Base-by-base conservation (phyloP, 2,329 filamentous ascomycete genomes). In the Geosmithia morbida region DNA sequence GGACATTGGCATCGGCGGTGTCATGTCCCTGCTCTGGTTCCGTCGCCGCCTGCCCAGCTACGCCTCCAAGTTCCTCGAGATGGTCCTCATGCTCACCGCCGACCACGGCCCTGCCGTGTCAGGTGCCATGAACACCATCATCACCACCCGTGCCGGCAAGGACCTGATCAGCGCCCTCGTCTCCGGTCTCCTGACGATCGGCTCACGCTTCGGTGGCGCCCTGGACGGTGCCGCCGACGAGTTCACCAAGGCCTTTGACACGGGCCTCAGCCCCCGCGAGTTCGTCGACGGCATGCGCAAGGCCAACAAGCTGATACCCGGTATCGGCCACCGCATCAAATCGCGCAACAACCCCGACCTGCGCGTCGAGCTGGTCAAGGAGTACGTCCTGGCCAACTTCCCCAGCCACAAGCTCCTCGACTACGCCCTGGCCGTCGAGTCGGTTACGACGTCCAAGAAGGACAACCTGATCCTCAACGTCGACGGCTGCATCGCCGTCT, bases 51-150 rank as follows among this genome's bases (percentile, higher is more conserved):
- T 98, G 53, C 92, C 92, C 53, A 75, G 84, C 63, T 97, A 96
- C 66, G 92, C 92, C 62, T 94, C 87, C 78, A 94, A 94, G 74
- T 98, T 98, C 79, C 74, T 98, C 58, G 92, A 98, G 78, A 98
- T 98, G 92, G 92, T 98, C 56, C 90, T 98, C 67, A 98, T 98
- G 92, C 81, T 98, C 63, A 98, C 92, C 63, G 92, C 92, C 59
- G 92, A 98, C 65, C 92, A 98, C 81, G 92, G 92, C 70, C 92
- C 92, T 48, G 92, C 92, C 59, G 92, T 98, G 59, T 98, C 92
- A 59, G 92, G 92, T 79, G 92, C 92, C 68, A 98, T 98, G 92
- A 98, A 98, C 83, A 98, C 92, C 66, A 98, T 98, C 67, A 97
- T 98, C 67, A 98, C 92, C 53, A 98, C 92, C 51, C 87, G 92